These are phyloP conservation scores for Tetradesmus obliquus DNA, from an alignment of 139 green algal genomes.

Conservation along the genomic window DNA sequence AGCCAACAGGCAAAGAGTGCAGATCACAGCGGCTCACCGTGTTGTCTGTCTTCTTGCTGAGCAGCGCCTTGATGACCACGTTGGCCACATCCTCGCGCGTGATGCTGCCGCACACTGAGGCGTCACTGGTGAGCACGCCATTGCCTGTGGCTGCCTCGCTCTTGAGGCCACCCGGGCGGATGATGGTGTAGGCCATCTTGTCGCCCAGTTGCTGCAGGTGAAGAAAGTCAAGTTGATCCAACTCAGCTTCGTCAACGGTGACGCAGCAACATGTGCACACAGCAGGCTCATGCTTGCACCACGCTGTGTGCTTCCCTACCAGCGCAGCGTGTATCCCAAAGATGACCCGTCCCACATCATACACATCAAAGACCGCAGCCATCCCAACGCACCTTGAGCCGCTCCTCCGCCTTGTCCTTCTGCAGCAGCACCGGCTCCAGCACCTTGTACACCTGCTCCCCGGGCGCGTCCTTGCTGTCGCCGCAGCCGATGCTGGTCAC, in stretches of 20 bases:
- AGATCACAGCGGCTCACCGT: slow-evolving; percentile 59
- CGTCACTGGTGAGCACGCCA: slow-evolving; percentile 92
- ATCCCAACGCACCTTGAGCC: slow-evolving; percentile 72
- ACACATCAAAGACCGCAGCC: too few relatives aligned
- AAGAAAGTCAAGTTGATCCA: not conserved
- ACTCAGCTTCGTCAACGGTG: not conserved
- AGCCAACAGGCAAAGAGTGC: too few relatives aligned
- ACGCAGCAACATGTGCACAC: too few relatives aligned
- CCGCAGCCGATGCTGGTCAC: slow-evolving; percentile 96
- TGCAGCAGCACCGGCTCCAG: slow-evolving; percentile 94
- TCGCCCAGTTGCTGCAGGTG: slow-evolving; percentile 43
- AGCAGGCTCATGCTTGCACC: too few relatives aligned
- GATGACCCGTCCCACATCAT: too few relatives aligned
- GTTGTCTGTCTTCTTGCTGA: slow-evolving; percentile 77
- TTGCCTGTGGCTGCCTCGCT: slow-evolving; percentile 84
- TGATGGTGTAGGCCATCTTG: slow-evolving; percentile 91
- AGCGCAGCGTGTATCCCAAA: too few relatives aligned
- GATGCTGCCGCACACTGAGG: slow-evolving; percentile 89
- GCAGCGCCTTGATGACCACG: slow-evolving; percentile 81
- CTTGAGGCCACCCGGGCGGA: slow-evolving; percentile 94
- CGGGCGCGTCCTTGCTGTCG: slow-evolving; percentile 80
- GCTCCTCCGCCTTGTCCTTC: slow-evolving; percentile 97
- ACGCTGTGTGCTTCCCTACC: too few relatives aligned
- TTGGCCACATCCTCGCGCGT: slow-evolving; percentile 87
- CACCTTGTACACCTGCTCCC: slow-evolving; percentile 80